A percentile compares a stretch with the other conserved stretches of the same genome.
phyloP scores from a whole-genome alignment of 768 basidiomycete genomes.

The Amanita jacksonii region DNA sequence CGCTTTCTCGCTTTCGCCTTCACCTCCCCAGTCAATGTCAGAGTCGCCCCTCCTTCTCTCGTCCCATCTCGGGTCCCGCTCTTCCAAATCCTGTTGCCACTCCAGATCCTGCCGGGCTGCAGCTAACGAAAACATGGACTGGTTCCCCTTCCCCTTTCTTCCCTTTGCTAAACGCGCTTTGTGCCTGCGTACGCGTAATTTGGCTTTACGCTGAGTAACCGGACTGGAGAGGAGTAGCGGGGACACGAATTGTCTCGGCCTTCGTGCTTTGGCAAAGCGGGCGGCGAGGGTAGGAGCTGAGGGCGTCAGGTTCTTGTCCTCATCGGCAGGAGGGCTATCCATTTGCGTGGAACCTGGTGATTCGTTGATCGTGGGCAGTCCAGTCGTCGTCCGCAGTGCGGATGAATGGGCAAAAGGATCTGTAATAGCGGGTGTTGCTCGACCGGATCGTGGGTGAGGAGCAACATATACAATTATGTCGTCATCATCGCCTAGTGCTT shows the following conservation, averaged over 20 bases:
- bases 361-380: constrained; percentile 6
- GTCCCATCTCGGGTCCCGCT: constrained; percentile 29
- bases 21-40: constrained; percentile 60
- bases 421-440: constrained; percentile 10
- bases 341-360: background rate
- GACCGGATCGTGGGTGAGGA: constrained; percentile 46
- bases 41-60: constrained; percentile 53
- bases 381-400: constrained; percentile 14
- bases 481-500: constrained; percentile 34
- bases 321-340: background rate
- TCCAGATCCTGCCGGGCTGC: constrained; percentile 46
- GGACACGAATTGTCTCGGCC: constrained; percentile 9
- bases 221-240: constrained; percentile 8
- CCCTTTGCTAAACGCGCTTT: constrained; percentile 17
- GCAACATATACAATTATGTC: constrained; percentile 74
- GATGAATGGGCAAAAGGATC: constrained; percentile 3
- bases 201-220: constrained; percentile 18
- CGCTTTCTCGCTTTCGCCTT: constrained; percentile 19
- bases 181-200: constrained; percentile 14
- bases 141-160: constrained; percentile 6
- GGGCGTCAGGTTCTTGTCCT: background rate
- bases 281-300: background rate
- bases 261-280: background rate
- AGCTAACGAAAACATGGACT: constrained; percentile 34
- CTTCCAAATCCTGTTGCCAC: constrained; percentile 31